These are phyloP conservation scores for Trichomonas vaginalis DNA, from an alignment of 208 protist species.

Conservation along the genomic window DNA sequence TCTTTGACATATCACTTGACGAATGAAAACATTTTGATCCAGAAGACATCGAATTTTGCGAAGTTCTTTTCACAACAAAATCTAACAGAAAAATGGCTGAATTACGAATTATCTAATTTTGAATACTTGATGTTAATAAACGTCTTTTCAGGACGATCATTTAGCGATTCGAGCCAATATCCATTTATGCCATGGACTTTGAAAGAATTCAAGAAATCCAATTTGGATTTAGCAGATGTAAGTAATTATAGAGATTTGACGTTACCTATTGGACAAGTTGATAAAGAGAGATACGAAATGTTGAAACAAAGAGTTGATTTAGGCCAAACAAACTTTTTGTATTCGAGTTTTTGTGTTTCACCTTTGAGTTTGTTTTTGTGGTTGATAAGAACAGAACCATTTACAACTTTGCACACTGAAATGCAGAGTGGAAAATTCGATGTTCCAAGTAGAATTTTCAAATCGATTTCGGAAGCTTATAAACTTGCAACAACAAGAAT, in stretches of 20 bases:
- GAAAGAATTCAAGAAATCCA: background rate
- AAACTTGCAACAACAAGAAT: background rate
- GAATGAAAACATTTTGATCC: too few species aligned
- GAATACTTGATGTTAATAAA: background rate
- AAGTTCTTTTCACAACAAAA: background rate
- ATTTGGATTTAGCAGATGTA: background rate
- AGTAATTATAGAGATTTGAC: background rate
- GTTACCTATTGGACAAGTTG: background rate
- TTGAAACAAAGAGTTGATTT: conserved; percentile 42
- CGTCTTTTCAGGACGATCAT: background rate
- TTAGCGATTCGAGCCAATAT: background rate
- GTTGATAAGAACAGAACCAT: conserved; percentile 85
- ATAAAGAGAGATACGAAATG: conserved; percentile 14
- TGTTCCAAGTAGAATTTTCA: background rate
- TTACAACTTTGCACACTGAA: conserved; percentile 61
- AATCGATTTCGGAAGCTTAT: background rate
- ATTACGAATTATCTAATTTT: background rate
- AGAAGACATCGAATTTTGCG: background rate
- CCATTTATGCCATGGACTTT: background rate
- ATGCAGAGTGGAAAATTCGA: conserved; percentile 64
- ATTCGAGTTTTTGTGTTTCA: conserved; percentile 90
- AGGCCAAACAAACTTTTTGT: conserved; percentile 57
- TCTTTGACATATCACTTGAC: background rate
- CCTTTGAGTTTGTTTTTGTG: conserved; percentile 50
- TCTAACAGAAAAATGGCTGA: background rate